These are phyloP conservation scores for Delitschia confertaspora DNA, from an alignment of 495 filamentous ascomycete genomes.

Conservation along the genomic window DNA sequence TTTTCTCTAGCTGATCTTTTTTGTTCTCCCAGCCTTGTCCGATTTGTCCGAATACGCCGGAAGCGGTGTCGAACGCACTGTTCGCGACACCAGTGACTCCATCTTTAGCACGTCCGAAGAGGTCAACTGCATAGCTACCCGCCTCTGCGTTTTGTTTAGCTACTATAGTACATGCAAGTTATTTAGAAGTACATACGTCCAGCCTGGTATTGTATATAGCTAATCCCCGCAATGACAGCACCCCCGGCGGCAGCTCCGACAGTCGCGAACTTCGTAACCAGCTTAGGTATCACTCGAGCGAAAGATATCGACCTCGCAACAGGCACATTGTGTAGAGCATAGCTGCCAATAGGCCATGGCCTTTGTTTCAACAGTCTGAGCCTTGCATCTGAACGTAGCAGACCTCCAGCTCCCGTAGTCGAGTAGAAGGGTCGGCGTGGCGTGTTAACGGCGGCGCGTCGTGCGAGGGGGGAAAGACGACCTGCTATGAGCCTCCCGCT, in stretches of 20 bases:
- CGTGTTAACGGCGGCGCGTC: constrained; percentile 43
- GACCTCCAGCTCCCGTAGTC: constrained; percentile 54
- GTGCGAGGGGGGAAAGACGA: constrained; percentile 57
- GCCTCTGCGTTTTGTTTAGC: constrained; percentile 50
- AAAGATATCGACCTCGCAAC: constrained; percentile 82
- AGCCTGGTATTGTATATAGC: constrained; percentile 95
- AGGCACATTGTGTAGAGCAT: constrained; percentile 75
- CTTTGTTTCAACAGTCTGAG: constrained; percentile 50
- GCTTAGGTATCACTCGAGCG: constrained; percentile 70
- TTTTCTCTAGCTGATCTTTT: constrained; percentile 49
- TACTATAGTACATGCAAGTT: constrained; percentile 2
- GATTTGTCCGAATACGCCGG: constrained; percentile 67
- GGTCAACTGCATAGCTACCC: constrained; percentile 75
- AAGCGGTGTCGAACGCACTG: constrained; percentile 57
- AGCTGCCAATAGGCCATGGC: constrained; percentile 65
- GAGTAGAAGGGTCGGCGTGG: constrained; percentile 59
- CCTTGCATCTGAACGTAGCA: constrained; percentile 56
- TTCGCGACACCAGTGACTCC: constrained; percentile 57
- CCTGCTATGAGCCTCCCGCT: constrained; percentile 74
- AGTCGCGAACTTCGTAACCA: constrained; percentile 77
- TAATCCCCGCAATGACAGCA: constrained; percentile 72
- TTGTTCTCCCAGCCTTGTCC: constrained; percentile 71
- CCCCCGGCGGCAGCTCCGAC: constrained; percentile 88
- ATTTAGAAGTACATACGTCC: constrained; percentile 52
- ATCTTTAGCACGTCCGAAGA: constrained; percentile 63